Evolutionary conservation across 2,329 filamentous ascomycete genomes (phyloP), one percentile per base, ranked within the genome.

Genomic region (Fusarium tricinctum): DNA sequence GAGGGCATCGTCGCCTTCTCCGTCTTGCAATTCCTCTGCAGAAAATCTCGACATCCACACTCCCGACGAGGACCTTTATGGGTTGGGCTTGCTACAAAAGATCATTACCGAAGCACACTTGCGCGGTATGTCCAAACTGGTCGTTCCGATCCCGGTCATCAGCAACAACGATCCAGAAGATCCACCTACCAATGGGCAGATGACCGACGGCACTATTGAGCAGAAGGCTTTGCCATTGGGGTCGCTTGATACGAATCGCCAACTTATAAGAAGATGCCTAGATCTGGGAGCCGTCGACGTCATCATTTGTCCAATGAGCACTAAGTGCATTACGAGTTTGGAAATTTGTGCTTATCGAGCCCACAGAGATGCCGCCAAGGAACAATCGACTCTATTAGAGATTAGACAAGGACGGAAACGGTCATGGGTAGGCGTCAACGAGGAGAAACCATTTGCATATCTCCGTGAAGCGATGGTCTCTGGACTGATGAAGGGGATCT

Each of bases 381-480:
- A 94, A 74, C 90, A 93, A 75, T 86, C 91, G 61, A 88, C 89
- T 19, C 86, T 94, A 64, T 77, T 94, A 58, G 91, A 92, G 62
- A 84, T 91, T 61, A 91, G 91, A 74, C 89, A 91, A 70, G 89
- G 90, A 44, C 87, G 94, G 56, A 97, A 97, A 78, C 88, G 93
- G 53, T 97, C 94, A 0, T 97, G 94, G 94, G 93, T 97, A 42
- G 94, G 94, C 26, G 86, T 97, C 13, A 88, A 92, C 74, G 92
- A 95, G 70, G 88, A 93, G 72, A 91, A 94, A 76, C 93, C 94
- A 2, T 97, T 94, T 80, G 90, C 93, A 17, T 97, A 97, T 79
- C 81, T 97, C 55, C 87, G 94, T 63, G 94, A 97, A 81, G 92
- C 92, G 49, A 97, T 97, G 93, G 94, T 97, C 7, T 96, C 93